phyloP scores from a whole-genome alignment of 345 rosid species.

The Pistacia atlantica region DNA sequence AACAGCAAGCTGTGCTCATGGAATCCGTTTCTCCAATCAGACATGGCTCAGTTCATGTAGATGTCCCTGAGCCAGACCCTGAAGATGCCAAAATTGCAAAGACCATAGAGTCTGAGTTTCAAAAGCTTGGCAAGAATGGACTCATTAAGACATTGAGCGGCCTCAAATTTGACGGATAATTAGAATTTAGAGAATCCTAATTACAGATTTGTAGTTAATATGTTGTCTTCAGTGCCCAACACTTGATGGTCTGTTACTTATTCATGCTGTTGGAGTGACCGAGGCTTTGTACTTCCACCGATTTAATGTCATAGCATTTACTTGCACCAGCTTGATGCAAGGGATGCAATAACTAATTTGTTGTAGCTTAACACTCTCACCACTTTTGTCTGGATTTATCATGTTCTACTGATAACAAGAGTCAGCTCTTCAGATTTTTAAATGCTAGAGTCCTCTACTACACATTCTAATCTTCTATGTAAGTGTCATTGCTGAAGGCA shows the following conservation, averaged over 20 bases:
- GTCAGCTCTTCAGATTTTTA: background rate
- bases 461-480: too few relatives aligned
- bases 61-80: conserved; percentile 60
- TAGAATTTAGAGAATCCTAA: conserved; percentile 29
- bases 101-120: conserved; percentile 76
- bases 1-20: conserved; percentile 47
- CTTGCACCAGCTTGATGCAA: conserved; percentile 58
- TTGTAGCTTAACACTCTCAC: conserved; percentile 16
- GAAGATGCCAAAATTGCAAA: conserved; percentile 55
- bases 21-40: conserved; percentile 46
- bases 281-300: conserved; percentile 18
- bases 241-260: conserved; percentile 16
- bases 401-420: background rate
- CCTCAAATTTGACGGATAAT: conserved; percentile 37
- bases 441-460: background rate
- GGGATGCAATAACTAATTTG: conserved; percentile 25
- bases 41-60: conserved; percentile 85
- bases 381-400: conserved; percentile 25
- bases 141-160: conserved; percentile 35
- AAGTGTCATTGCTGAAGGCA: too few relatives aligned
- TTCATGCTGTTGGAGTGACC: conserved; percentile 24
- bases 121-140: conserved; percentile 55
- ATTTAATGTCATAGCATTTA: conserved; percentile 7
- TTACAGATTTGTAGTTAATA: conserved; percentile 1
- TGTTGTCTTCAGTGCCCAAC: conserved; percentile 7